Evolutionary conservation across 2,329 filamentous ascomycete genomes (phyloP).

Genomic region (Ampelomyces quisqualis): DNA sequence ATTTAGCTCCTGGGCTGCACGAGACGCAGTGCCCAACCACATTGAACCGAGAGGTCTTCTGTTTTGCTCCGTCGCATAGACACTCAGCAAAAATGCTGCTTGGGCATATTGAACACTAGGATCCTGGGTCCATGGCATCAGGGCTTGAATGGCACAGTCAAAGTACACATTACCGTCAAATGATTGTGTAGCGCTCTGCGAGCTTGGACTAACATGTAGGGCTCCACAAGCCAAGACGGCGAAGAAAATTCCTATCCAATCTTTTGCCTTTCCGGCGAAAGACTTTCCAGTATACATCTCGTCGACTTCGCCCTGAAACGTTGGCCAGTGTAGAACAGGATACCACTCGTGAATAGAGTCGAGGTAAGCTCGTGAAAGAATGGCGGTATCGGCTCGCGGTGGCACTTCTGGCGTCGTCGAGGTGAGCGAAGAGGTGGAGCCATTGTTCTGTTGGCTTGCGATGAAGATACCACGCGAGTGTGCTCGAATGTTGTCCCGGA

Average conservation of each 20-base stretch:
- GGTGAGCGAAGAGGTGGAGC: neutral
- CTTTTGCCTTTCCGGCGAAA: slow-evolving; percentile 61
- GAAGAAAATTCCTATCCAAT: slow-evolving; percentile 80
- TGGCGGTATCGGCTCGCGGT: slow-evolving; percentile 67
- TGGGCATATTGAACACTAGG: slow-evolving; percentile 75
- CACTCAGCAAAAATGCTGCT: slow-evolving; percentile 68
- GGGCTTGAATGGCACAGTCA: slow-evolving; percentile 66
- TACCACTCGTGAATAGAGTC: slow-evolving; percentile 75
- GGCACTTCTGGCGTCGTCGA: slow-evolving; percentile 62
- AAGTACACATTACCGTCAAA: slow-evolving; percentile 65
- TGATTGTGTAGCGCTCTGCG: slow-evolving; percentile 55
- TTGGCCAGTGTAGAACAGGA: slow-evolving; percentile 86
- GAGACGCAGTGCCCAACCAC: slow-evolving; percentile 78
- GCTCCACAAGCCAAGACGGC: slow-evolving; percentile 80
- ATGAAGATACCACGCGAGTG: slow-evolving; percentile 74
- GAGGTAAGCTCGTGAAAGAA: slow-evolving; percentile 74
- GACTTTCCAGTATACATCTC: slow-evolving; percentile 68
- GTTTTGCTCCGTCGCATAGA: slow-evolving; percentile 84
- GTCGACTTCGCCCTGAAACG: slow-evolving; percentile 74
- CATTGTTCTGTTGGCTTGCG: slow-evolving; percentile 39
- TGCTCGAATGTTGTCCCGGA: slow-evolving; percentile 69
- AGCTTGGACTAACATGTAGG: slow-evolving; percentile 65
- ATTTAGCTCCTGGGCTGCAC: slow-evolving; percentile 79
- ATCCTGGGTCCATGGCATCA: slow-evolving; percentile 81
- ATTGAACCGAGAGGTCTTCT: slow-evolving; percentile 81